Conservation (phyloP, 2,329 filamentous ascomycete genomes). For the Epicoccum sorghinum region DNA sequence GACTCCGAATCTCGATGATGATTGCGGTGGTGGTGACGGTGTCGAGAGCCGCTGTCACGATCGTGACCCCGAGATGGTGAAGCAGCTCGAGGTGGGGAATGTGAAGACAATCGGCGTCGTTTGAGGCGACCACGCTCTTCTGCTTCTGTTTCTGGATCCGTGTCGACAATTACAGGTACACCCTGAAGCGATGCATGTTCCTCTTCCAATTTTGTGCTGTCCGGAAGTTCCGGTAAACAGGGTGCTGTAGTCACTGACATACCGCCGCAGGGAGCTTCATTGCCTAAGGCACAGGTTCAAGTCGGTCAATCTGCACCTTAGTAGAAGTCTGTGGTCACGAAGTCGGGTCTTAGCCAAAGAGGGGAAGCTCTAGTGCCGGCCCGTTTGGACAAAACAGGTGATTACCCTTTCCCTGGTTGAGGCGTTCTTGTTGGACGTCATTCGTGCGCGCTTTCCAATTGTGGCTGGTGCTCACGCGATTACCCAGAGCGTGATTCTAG, state of each 20-base stretch:
- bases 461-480: constrained; percentile 7
- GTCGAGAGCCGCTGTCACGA: constrained; percentile 38
- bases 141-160: constrained; percentile 38
- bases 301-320: not conserved
- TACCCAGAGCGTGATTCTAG: not conserved
- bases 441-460: constrained; percentile 6
- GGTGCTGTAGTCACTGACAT: constrained; percentile 14
- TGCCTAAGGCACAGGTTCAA: constrained; percentile 5
- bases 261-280: not conserved
- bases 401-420: constrained; percentile 8
- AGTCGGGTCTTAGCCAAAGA: constrained; percentile 6
- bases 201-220: not conserved
- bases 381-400: constrained; percentile 23
- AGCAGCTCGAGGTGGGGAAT: constrained; percentile 36
- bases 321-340: not conserved
- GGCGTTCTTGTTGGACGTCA: constrained; percentile 11
- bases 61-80: constrained; percentile 45
- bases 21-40: constrained; percentile 40
- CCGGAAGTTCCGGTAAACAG: not conserved
- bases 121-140: constrained; percentile 44
- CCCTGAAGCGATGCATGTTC: not conserved
- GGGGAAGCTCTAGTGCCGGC: constrained; percentile 19
- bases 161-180: constrained; percentile 4
- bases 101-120: constrained; percentile 37
- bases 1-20: constrained; percentile 39